These are phyloP conservation scores for Moesziomyces sp. DNA, from an alignment of 1,284 basidiomycete species.

Conservation along the genomic window DNA sequence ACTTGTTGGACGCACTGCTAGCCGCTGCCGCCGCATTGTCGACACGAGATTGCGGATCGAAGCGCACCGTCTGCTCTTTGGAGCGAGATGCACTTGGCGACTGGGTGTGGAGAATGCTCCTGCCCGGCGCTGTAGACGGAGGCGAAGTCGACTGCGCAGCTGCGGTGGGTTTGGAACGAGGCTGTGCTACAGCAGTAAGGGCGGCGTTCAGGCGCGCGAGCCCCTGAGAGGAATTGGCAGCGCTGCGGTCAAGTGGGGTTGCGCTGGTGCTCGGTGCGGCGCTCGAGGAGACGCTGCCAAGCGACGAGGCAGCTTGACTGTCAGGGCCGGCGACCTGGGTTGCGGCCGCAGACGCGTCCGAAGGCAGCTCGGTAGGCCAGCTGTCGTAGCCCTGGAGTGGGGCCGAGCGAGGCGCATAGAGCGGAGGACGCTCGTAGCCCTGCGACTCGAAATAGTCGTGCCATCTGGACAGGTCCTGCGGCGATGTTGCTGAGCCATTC, in stretches of 20 bases:
- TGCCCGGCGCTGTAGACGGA: slow-evolving; percentile 8
- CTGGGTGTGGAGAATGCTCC: slow-evolving; percentile 39
- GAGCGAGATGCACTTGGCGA: slow-evolving; percentile 11
- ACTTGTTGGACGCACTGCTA: slow-evolving; percentile 2
- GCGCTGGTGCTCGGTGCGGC: slow-evolving; percentile 9
- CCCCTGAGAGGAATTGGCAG: slow-evolving; percentile 14
- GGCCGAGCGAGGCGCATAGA: slow-evolving; percentile 45
- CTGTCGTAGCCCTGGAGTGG: slow-evolving; percentile 35
- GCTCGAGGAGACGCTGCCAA: slow-evolving; percentile 7
- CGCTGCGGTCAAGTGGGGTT: slow-evolving; percentile 17
- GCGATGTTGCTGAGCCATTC: slow-evolving; percentile 6
- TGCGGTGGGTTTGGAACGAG: slow-evolving; percentile 2
- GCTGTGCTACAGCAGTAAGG: not conserved
- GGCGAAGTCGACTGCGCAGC: not conserved
- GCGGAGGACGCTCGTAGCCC: slow-evolving; percentile 38
- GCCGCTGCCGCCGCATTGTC: slow-evolving; percentile 11
- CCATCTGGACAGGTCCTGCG: slow-evolving; percentile 35
- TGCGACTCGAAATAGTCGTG: slow-evolving; percentile 36
- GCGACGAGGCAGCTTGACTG: not conserved
- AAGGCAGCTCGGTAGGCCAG: slow-evolving; percentile 29
- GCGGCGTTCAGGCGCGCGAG: not conserved
- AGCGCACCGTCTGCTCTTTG: slow-evolving; percentile 39
- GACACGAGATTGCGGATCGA: slow-evolving; percentile 39
- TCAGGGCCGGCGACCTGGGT: not conserved
- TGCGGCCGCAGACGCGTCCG: not conserved